Base-by-base conservation (phyloP, 1,139 yeast species). In the Taphrina deformans region DNA sequence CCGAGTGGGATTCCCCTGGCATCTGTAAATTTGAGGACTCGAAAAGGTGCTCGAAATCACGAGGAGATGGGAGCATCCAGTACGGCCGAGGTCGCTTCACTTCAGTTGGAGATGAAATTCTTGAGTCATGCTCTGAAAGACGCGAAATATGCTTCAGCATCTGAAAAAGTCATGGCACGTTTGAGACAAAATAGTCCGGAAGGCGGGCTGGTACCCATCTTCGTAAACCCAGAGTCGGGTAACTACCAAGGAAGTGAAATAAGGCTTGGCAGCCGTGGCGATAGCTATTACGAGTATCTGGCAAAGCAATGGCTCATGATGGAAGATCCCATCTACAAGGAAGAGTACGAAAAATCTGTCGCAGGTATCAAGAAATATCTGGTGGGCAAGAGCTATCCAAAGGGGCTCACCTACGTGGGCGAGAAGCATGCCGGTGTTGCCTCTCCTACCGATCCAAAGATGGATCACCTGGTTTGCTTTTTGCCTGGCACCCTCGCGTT, bases 401-500 rank as follows among this genome's bases (percentile, higher is more conserved):
- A 77, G 69, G 82, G 82, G 1, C 78, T 88, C 50, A 82, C 87
- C 0, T 92, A 80, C 73, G 80, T 92, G 68, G 97, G 96, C 12
- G 98, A 92, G 75, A 80, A 85, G 62, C 89, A 87, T 27, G 71
- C 76, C 38, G 97, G 97, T 7, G 73, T 89, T 21, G 86, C 86
- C 0, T 74, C 75, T 16, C 77, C 79, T 1, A 75, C 87, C 6
- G 83, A 87, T n/a, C 78, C 85, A 21, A 91, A 90, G 74, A 90
- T 92, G 97, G 98, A 92, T 74, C 97, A 92, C 76, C 79, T 90
- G 69, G 97, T 90, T 24, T 92, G 98, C 75, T 91, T 90, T 77
- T 85, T 89, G 73, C 97, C 97, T 65, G 97, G 97, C 0, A 81
- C 89, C 71, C 82, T 91, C 69, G 96, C 97, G 0, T 78, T 91